Evolutionary conservation across 1,284 basidiomycete species (phyloP), one percentile per base, ranked within the genome.

Genomic region (Wolfiporia cocos): DNA sequence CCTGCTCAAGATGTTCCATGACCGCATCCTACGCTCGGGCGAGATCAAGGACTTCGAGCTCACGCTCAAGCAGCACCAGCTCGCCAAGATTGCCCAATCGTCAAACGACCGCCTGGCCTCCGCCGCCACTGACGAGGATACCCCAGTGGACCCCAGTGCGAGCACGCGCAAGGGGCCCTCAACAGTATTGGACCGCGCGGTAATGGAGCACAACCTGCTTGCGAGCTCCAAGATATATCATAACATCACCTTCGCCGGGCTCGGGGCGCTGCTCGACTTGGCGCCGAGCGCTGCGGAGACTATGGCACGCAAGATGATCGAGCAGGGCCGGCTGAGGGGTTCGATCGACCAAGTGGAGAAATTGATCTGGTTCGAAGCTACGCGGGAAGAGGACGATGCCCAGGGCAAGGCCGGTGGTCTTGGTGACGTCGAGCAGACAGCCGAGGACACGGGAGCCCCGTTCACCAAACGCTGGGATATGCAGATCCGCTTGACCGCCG

Each of bases 161-260:
- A 86, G 85, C 67, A 90, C 75, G 47, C 76, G 87, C 42, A 88
- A 80, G 26, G 89, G 88, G 1, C 93, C 95, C 1, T 85, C 89
- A 5, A 98, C 92, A 7, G 93, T 99, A n/a, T 76, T 99, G 23
- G 95, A 98, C 62, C 79, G 93, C 38, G 96, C 96, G 2, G 90
- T 99, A 36, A 90, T 98, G 80, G 95, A 99, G 61, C 96, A 99
- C 67, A 99, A 99, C 61, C 72, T 99, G 14, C 78, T 96, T 46
- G 92, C 94, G 9, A 92, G 92, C 56, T 95, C 92, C 1, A 90
- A 92, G 59, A 89, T 94, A 37, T 95, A 94, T 61, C 91, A 91
- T 59, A 96, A 96, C 55, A 94, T 97, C 66, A 87, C 89, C 5
- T 96, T 96, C 63, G 71, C 76, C 24, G 92, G 92, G 9, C 67